Percentiles rank a stretch among this genome's conserved stretches.
Conservation (phyloP, 2,329 filamentous ascomycete genomes). For the Paecilomyces sp. region DNA sequence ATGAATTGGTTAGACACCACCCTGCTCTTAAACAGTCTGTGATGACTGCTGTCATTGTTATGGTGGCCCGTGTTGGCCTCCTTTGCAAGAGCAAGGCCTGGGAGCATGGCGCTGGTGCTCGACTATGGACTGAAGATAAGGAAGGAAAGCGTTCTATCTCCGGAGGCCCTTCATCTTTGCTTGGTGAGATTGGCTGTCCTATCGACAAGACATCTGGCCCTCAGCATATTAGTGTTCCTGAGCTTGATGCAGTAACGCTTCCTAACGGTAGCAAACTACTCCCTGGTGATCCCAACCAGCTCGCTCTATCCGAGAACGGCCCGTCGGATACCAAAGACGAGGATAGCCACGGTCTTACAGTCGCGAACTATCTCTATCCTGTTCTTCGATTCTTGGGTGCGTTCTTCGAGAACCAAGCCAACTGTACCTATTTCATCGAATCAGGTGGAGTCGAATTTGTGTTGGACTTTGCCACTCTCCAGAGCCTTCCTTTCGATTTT, state of each 20-base stretch:
- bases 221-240: constrained; percentile 17
- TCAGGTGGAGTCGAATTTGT: constrained; percentile 75
- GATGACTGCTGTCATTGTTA: constrained; percentile 76
- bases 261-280: constrained; percentile 31
- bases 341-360: constrained; percentile 44
- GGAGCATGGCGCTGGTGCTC: constrained; percentile 66
- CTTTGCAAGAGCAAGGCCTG: constrained; percentile 65
- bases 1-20: constrained; percentile 91
- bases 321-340: constrained; percentile 41
- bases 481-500: constrained; percentile 70
- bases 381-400: constrained; percentile 69
- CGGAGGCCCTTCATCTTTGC: constrained; percentile 40
- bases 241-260: constrained; percentile 20
- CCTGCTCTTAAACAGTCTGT: constrained; percentile 74
- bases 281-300: constrained; percentile 20
- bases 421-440: constrained; percentile 69
- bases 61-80: constrained; percentile 74
- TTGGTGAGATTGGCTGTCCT: constrained; percentile 26
- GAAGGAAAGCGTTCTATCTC: constrained; percentile 55
- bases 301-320: constrained; percentile 16
- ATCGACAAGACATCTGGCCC: constrained; percentile 16
- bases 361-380: constrained; percentile 66
- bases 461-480: constrained; percentile 74
- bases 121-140: constrained; percentile 59
- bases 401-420: constrained; percentile 66